A percentile compares a stretch with the other conserved stretches of the same genome.
Conservation (phyloP, 352 stramenopile genomes). For the Phytophthora agathidicida region DNA sequence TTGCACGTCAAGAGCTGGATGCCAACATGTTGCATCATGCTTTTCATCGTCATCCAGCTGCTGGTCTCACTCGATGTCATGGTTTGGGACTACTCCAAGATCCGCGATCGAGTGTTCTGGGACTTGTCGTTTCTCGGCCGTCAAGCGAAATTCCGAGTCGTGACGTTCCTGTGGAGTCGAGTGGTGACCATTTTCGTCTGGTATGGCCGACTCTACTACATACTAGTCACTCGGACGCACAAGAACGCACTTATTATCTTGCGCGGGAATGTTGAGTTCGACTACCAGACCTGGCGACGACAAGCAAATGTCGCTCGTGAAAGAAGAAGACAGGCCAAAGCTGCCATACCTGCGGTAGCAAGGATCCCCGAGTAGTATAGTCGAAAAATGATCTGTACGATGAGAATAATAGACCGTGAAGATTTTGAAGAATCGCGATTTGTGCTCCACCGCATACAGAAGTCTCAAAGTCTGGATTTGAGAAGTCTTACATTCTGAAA, state of each 20-base stretch:
- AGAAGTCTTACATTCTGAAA: too few species aligned
- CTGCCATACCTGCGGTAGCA: neutral
- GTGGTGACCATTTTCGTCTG: slow-evolving; percentile 34
- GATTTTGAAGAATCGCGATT: too few species aligned
- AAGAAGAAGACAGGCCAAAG: neutral
- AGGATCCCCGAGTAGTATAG: slow-evolving; percentile 12
- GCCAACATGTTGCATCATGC: slow-evolving; percentile 25
- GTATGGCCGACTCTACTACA: slow-evolving; percentile 30
- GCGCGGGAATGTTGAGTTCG: slow-evolving; percentile 33
- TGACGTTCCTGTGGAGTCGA: slow-evolving; percentile 35
- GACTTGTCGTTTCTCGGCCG: slow-evolving; percentile 22
- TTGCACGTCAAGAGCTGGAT: slow-evolving; percentile 28
- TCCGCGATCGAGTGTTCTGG: slow-evolving; percentile 33
- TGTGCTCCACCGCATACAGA: too few species aligned
- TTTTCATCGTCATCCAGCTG: slow-evolving; percentile 31
- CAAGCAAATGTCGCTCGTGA: slow-evolving; percentile 18
- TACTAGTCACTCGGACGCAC: slow-evolving; percentile 25
- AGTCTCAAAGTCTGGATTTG: too few species aligned
- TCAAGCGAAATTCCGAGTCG: slow-evolving; percentile 25
- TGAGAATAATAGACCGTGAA: too few species aligned
- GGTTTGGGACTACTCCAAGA: slow-evolving; percentile 16
- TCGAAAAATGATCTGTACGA: neutral
- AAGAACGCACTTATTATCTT: slow-evolving; percentile 32
- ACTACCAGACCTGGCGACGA: slow-evolving; percentile 26
- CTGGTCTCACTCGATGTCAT: slow-evolving; percentile 22